These are phyloP conservation scores for Selenicereus undatus DNA, from an alignment of 148 eudicot genomes.

Conservation along the genomic window DNA sequence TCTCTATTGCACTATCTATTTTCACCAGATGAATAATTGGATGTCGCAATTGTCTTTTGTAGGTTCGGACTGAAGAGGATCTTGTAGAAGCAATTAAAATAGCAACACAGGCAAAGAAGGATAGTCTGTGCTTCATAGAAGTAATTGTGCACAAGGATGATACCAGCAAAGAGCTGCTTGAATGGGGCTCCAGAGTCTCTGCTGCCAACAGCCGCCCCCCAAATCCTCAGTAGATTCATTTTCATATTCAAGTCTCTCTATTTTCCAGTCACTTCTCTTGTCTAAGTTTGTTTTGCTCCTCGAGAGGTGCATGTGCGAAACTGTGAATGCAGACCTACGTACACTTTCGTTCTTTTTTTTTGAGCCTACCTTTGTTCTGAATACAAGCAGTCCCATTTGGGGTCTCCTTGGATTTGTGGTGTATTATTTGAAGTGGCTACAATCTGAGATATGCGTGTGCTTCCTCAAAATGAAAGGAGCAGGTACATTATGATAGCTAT, in stretches of 20 bases:
- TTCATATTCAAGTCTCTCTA: background rate
- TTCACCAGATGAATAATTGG: background rate
- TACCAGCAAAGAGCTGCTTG: conserved; percentile 87
- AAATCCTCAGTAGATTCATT: conserved; percentile 69
- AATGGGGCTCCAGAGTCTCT: conserved; percentile 77
- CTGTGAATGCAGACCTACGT: conserved; percentile 4
- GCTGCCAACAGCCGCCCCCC: conserved; percentile 90
- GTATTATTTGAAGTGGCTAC: background rate
- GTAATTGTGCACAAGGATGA: conserved; percentile 76
- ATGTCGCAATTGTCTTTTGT: background rate
- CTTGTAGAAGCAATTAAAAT: conserved; percentile 61
- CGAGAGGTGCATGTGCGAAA: background rate
- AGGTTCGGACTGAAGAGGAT: conserved; percentile 66
- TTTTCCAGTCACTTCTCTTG: background rate
- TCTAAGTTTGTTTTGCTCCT: background rate
- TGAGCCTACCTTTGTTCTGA: background rate
- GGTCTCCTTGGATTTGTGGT: background rate
- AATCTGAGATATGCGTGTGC: background rate
- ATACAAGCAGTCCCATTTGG: background rate
- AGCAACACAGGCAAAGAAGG: conserved; percentile 54
- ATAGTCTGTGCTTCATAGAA: conserved; percentile 68
- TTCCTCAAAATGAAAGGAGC: too few species aligned
- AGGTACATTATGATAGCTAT: too few species aligned
- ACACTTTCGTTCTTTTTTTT: background rate
- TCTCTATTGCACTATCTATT: background rate